phyloP scores from a whole-genome alignment of 2,329 filamentous ascomycete species.

The Plenodomus tracheiphilus region DNA sequence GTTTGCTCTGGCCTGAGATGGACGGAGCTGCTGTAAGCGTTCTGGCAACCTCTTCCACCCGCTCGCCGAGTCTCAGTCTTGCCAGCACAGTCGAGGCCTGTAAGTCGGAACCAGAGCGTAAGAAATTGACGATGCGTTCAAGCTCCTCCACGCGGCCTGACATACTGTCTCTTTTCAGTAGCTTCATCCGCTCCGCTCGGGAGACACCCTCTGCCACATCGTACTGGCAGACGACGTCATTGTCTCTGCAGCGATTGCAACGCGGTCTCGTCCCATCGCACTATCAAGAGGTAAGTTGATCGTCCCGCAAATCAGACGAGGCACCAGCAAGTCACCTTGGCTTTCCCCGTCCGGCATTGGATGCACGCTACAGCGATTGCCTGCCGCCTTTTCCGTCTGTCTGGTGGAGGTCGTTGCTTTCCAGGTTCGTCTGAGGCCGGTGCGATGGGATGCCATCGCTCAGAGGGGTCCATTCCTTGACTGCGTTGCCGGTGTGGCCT shows the following conservation, averaged over 20 bases:
- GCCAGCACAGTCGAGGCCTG: constrained; percentile 25
- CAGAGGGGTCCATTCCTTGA: constrained; percentile 20
- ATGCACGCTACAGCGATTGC: constrained; percentile 28
- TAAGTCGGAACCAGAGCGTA: constrained; percentile 24
- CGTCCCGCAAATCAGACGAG: not conserved
- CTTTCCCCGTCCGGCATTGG: constrained; percentile 27
- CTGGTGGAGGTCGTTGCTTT: constrained; percentile 20
- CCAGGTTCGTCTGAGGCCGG: constrained; percentile 27
- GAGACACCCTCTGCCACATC: constrained; percentile 31
- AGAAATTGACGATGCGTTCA: constrained; percentile 22
- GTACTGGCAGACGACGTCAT: constrained; percentile 22
- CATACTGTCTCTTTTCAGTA: constrained; percentile 24
- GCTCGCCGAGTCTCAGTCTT: constrained; percentile 22
- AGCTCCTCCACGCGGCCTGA: constrained; percentile 22
- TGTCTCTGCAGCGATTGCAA: constrained; percentile 25
- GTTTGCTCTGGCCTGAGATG: constrained; percentile 6
- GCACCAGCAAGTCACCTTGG: constrained; percentile 15
- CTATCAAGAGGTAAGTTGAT: constrained; percentile 11
- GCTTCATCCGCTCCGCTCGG: constrained; percentile 29
- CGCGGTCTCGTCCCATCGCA: constrained; percentile 27
- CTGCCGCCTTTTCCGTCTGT: constrained; percentile 21
- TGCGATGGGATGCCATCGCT: constrained; percentile 29
- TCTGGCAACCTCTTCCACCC: constrained; percentile 23
- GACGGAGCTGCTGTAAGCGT: constrained; percentile 16
- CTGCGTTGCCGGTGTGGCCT: not conserved